A percentile compares a stretch with the other conserved stretches of the same genome.
Evolutionary conservation across 1,284 basidiomycete species (phyloP).

Genomic region (Phenoliferia sp.): DNA sequence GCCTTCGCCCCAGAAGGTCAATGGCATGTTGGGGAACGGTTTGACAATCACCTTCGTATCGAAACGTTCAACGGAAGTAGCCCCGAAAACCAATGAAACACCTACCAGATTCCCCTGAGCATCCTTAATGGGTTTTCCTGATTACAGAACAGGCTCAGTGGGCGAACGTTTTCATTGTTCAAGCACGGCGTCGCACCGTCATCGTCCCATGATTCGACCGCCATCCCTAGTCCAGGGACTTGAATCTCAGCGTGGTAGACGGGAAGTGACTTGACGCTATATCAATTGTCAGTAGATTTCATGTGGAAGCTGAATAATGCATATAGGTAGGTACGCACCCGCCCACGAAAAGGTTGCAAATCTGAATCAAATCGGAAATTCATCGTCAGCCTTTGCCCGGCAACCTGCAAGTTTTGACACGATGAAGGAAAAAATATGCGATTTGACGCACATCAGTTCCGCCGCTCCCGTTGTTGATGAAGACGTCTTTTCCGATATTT

Average conservation of each 20-base stretch:
- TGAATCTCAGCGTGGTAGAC: slow-evolving; percentile 75
- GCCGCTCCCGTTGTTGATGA: slow-evolving; percentile 76
- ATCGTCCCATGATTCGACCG: slow-evolving; percentile 52
- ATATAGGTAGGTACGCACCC: slow-evolving; percentile 75
- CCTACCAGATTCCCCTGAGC: slow-evolving; percentile 58
- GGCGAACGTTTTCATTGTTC: neutral
- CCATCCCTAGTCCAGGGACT: slow-evolving; percentile 51
- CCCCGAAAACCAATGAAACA: neutral
- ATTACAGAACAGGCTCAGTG: neutral
- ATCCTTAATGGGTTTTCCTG: slow-evolving; percentile 40
- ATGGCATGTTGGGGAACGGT: slow-evolving; percentile 78
- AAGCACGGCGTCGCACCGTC: slow-evolving; percentile 14
- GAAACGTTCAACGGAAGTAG: neutral
- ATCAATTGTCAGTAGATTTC: neutral
- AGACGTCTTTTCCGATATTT: slow-evolving; percentile 59
- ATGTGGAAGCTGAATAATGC: neutral
- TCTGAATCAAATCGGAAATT: slow-evolving; percentile 1
- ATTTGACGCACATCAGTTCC: slow-evolving; percentile 80
- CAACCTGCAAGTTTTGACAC: too few species aligned
- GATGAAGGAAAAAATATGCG: slow-evolving; percentile 49
- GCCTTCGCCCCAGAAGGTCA: slow-evolving; percentile 68
- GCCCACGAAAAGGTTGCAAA: slow-evolving; percentile 29
- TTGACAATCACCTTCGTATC: neutral
- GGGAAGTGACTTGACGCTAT: slow-evolving; percentile 52
- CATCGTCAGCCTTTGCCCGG: neutral